Percentiles rank a stretch among this genome's conserved stretches.
phyloP scores from a whole-genome alignment of 2,329 filamentous ascomycete species.

The Botrytis fabae region DNA sequence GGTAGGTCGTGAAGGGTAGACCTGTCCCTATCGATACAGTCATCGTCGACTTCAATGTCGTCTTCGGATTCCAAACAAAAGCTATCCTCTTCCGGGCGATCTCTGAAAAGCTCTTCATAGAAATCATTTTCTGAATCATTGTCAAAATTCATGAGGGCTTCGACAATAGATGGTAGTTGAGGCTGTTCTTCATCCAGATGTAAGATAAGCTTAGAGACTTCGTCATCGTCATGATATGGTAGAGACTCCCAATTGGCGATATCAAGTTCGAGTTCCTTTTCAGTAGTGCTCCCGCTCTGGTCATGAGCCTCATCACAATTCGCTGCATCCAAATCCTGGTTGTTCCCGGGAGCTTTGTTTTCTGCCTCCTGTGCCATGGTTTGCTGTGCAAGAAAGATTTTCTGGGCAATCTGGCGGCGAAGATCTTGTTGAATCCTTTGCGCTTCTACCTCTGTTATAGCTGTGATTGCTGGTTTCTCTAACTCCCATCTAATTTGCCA shows the following conservation, averaged over 20 bases:
- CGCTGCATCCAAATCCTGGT: not conserved
- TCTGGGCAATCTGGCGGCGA: not conserved
- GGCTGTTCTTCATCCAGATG: not conserved
- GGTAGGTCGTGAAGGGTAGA: not conserved
- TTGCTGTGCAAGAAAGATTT: not conserved
- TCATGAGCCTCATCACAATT: not conserved
- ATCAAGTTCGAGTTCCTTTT: not conserved
- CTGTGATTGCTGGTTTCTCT: not conserved
- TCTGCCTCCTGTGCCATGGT: not conserved
- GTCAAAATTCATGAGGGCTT: not conserved
- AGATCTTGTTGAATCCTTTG: not conserved
- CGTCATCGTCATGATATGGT: not conserved
- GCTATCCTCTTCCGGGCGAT: not conserved
- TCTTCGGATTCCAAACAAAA: not conserved
- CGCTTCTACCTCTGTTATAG: not conserved
- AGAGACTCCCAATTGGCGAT: not conserved
- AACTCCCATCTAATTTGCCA: not conserved
- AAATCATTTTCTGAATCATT: not conserved
- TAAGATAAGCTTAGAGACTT: not conserved
- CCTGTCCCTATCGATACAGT: too few relatives aligned
- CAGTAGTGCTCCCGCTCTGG: fast-evolving
- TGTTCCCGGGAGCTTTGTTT: not conserved
- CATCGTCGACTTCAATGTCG: not conserved
- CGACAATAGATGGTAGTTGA: fast-evolving
- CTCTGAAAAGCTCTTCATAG: not conserved